Evolutionary conservation across 257 asterid species (phyloP).

Genomic region (Galeopsis tetrahit): DNA sequence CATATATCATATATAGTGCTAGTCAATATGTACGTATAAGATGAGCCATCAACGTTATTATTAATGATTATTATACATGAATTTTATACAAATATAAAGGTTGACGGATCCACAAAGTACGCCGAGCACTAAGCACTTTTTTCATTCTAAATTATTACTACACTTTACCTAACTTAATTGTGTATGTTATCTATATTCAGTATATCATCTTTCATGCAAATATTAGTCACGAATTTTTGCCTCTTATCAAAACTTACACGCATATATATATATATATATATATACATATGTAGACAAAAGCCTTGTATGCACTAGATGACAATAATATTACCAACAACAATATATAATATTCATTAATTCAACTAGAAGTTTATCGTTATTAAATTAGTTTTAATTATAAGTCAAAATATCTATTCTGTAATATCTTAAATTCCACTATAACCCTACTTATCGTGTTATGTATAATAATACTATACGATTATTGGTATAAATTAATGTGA

Average conservation of each 20-base stretch:
- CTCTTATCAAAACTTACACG: conserved; percentile 15
- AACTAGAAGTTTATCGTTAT: neutral
- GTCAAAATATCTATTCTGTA: neutral
- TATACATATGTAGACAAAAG: neutral
- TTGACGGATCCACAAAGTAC: conserved; percentile 44
- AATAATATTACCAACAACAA: too few relatives aligned
- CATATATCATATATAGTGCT: too few relatives aligned
- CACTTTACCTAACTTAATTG: conserved; percentile 43
- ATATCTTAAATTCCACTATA: neutral
- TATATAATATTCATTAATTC: neutral
- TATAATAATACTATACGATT: too few relatives aligned
- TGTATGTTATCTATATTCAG: neutral
- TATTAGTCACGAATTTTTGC: conserved; percentile 54
- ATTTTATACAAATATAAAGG: conserved; percentile 28
- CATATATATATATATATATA: neutral
- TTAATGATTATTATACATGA: neutral
- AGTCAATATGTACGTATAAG: too few relatives aligned
- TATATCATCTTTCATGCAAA: conserved; percentile 56
- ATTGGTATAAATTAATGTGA: neutral
- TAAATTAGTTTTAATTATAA: neutral
- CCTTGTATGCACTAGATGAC: neutral
- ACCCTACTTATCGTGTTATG: too few relatives aligned
- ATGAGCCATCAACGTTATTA: too few relatives aligned
- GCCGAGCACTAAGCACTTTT: conserved; percentile 45
- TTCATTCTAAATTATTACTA: neutral